phyloP scores from a whole-genome alignment of 768 basidiomycete genomes.

The Pleurotus djamor region DNA sequence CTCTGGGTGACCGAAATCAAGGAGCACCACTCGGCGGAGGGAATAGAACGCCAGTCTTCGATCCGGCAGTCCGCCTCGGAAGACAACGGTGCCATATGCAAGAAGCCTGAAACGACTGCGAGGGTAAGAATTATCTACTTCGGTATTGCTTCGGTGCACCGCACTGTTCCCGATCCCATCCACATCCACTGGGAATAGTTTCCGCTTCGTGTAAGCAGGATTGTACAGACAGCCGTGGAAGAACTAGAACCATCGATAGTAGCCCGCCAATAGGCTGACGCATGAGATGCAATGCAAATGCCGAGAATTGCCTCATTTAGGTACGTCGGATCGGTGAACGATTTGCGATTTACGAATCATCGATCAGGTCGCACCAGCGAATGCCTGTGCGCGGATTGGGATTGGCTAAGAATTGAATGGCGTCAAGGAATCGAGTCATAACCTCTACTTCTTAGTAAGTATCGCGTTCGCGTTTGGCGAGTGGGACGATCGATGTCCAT shows the following conservation, averaged over 20 bases:
- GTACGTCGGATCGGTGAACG: background rate
- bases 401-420: no score
- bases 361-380: no score
- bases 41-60: background rate
- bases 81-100: background rate
- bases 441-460: no score
- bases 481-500: background rate
- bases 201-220: background rate
- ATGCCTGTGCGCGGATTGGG: background rate
- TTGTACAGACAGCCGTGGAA: background rate
- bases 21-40: background rate
- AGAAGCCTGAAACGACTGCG: background rate
- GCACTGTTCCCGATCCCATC: slow-evolving; percentile 5
- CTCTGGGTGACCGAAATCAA: slow-evolving; percentile 1
- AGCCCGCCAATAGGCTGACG: slow-evolving; percentile 5
- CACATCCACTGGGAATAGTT: background rate
- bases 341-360: no score
- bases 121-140: background rate
- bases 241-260: background rate
- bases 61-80: slow-evolving; percentile 2
- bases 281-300: background rate
- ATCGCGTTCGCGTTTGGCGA: background rate
- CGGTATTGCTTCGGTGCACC: slow-evolving; percentile 1
- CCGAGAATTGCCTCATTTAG: background rate
- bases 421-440: no score